A percentile compares a stretch with the other conserved stretches of the same genome.
Evolutionary conservation across 2,329 filamentous ascomycete species (phyloP).

Genomic region (Zymoseptoria brevis): DNA sequence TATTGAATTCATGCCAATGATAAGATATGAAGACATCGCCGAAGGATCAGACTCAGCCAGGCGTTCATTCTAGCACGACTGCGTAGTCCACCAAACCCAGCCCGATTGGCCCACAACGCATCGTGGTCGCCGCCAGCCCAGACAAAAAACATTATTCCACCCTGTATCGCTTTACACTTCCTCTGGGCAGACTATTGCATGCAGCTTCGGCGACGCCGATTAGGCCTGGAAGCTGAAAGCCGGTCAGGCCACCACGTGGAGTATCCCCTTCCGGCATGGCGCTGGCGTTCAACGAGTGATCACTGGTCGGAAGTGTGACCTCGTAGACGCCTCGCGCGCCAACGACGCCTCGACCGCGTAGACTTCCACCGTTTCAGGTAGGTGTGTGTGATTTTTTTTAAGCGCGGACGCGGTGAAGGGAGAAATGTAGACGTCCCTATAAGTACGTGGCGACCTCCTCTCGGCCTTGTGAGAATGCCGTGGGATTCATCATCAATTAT

Average conservation of each 20-base stretch:
- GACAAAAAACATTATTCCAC: neutral
- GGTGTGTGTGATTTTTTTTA: neutral
- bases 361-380: neutral
- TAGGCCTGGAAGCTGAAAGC: neutral
- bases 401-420: neutral
- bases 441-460: neutral
- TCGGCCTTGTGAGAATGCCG: neutral
- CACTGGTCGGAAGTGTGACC: neutral
- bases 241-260: neutral
- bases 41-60: neutral
- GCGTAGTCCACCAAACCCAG: neutral
- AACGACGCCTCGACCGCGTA: neutral
- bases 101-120: neutral
- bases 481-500: neutral
- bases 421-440: neutral
- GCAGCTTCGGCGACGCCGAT: neutral
- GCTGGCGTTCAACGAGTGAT: neutral
- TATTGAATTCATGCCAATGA: too few species aligned
- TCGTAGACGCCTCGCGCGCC: neutral
- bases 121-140: neutral
- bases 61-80: neutral
- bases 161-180: too few species aligned
- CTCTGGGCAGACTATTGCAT: neutral
- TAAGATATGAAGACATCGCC: too few species aligned
- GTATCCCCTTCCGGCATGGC: neutral